A percentile compares a stretch with the other conserved stretches of the same genome.
Conservation (phyloP, 257 asterid species). For the Henckelia pumila region DNA sequence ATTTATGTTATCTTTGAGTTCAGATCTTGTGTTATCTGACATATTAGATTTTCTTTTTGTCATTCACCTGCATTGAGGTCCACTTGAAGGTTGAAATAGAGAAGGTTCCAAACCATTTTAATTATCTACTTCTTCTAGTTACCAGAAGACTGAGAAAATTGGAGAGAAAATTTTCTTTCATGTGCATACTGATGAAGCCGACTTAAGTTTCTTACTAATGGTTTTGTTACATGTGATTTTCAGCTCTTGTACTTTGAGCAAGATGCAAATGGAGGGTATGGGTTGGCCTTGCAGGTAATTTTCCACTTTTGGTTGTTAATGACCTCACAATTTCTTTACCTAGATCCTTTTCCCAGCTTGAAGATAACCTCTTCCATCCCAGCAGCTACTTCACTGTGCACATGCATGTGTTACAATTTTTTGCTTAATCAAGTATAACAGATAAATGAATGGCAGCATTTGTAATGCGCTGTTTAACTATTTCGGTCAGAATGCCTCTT, state of each 20-base stretch:
- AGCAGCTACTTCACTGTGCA: background rate
- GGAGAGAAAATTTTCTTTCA: background rate
- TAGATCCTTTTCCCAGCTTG: background rate
- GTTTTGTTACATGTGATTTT: conserved; percentile 23
- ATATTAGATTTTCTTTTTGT: background rate
- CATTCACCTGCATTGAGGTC: background rate
- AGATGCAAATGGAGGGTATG: conserved; percentile 59
- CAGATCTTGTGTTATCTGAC: background rate
- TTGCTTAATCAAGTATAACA: no score
- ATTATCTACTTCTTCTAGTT: background rate
- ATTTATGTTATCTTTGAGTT: conserved; percentile 8
- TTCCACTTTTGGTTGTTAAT: conserved; percentile 8
- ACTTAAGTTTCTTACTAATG: conserved; percentile 2
- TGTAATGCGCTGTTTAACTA: background rate
- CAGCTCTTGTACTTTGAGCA: conserved; percentile 67
- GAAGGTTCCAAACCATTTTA: background rate
- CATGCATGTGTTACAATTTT: background rate
- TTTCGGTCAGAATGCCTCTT: background rate
- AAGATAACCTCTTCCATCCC: background rate
- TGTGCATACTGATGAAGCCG: background rate
- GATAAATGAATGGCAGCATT: background rate
- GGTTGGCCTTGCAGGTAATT: conserved; percentile 63
- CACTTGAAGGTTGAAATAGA: background rate
- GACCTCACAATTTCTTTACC: background rate
- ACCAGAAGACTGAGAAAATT: background rate